Conservation (phyloP, 2,329 filamentous ascomycete species). For the Cercospora brassicicola region DNA sequence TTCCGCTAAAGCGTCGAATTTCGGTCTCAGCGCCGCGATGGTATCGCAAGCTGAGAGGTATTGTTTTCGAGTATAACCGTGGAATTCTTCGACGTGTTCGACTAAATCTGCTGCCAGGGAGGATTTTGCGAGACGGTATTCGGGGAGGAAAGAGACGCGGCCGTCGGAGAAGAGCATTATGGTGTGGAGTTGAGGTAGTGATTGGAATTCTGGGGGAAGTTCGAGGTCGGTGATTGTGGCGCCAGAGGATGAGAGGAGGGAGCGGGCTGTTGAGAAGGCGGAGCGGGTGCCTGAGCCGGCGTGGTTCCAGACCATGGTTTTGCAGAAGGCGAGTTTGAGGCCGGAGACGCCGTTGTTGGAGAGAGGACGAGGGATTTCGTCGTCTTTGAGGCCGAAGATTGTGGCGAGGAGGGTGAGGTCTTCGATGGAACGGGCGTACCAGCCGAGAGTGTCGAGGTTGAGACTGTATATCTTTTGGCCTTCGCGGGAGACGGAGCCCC, state of each 20-base stretch:
- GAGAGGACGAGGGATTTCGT: constrained; percentile 36
- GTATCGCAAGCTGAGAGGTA: constrained; percentile 58
- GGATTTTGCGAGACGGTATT: constrained; percentile 53
- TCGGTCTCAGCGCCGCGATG: constrained; percentile 55
- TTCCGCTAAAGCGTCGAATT: constrained; percentile 55
- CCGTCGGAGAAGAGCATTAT: constrained; percentile 56
- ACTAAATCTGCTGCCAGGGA: constrained; percentile 50
- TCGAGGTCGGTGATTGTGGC: constrained; percentile 59
- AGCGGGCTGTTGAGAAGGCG: constrained; percentile 40
- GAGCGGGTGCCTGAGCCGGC: constrained; percentile 40
- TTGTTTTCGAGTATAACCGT: constrained; percentile 47
- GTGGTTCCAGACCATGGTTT: constrained; percentile 55
- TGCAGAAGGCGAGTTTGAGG: constrained; percentile 56
- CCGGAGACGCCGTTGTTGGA: constrained; percentile 44
- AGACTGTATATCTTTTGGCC: constrained; percentile 61
- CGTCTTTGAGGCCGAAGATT: constrained; percentile 57
- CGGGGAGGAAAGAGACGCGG: constrained; percentile 54
- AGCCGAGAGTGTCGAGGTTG: constrained; percentile 62
- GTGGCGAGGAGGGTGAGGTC: constrained; percentile 60
- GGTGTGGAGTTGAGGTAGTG: constrained; percentile 55
- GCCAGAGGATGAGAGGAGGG: constrained; percentile 47
- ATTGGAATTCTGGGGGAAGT: constrained; percentile 53
- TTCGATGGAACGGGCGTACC: constrained; percentile 58
- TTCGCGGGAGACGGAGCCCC: constrained; percentile 62
- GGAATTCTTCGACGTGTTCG: constrained; percentile 54